Base-by-base conservation (phyloP, 805 yeast genomes). In the Kazachstania bromeliacearum region DNA sequence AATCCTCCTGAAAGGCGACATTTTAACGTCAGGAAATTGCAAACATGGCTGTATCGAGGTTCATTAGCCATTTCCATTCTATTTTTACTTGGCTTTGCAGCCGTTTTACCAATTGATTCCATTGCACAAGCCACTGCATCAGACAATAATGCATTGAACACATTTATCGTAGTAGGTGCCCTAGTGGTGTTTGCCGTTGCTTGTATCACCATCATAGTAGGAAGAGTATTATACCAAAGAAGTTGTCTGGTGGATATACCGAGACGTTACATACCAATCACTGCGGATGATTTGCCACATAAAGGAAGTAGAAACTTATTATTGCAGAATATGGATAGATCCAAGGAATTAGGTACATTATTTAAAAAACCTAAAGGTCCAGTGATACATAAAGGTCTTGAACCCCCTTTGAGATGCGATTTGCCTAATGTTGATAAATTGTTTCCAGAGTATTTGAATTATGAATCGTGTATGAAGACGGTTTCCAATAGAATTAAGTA, bases 71-170 rank as follows among this genome's bases (percentile, higher is more conserved):
- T 44, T 18, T 39, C 41, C 8, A 31, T 68, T 35, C 41, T 62
- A 2, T 44, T 67, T 1, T 62, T 71, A 37, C 47, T 81, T 15
- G 84, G 77, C 0, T 71, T 87, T 37, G 64, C 77, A 19, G 64
- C 83, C 2, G 82, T 81, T 7, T 64, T 89, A 0, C 94, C 94
- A 0, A 72, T 85, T 12, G 96, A 89, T 57, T 75, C 85, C 21
- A 75, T 87, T 41, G 67, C 68, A 1, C 78, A 72, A 49, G 72
- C 77, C 5, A 64, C 75, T 3, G 64, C 64, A 6, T 60, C 74
- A 4, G 59, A 67, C 9, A 72, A 73, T 41, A 74, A 82, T 47
- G 92, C 84, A 1, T 64, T 84, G 54, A 85, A 87, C 53, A 74
- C 89, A 3, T 79, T 88, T 43, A 84, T 88, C 40, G 84, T 87